Base-by-base conservation (phyloP, 441 rosid species). In the Pelargonium citronellum region DNA sequence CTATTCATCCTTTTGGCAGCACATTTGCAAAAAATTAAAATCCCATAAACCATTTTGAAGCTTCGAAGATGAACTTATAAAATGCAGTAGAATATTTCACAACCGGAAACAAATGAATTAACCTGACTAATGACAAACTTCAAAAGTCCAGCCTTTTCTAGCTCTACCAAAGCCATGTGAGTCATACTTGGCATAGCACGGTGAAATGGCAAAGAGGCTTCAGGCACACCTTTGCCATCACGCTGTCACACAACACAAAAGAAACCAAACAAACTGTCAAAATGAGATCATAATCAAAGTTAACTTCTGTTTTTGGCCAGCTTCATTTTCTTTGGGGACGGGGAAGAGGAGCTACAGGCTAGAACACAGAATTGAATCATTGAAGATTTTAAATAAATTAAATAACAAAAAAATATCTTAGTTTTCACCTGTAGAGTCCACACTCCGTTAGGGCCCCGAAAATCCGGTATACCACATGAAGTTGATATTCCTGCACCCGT, bases 161-260 rank as follows among this genome's bases (percentile, higher is more conserved):
- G 55, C 55, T 49, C 55, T 1, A 49, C 55, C 17, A 49, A 49
- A 49, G 55, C n/a, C 55, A 49, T 49, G 55, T 49, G 55, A n/a
- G 55, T 49, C 55, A 49, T 49, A n/a, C 55, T 49, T 49, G 55
- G 55, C 55, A n/a, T 49, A 13, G 55, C 55, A 49, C 55, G 55
- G 15, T 49, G 15, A 49, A 49, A 49, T 49, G 55, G 55, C 15
- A 49, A 49, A 12, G 55, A 49, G 10, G 55, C 55, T 49, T 49
- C 55, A 49, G 55, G 55, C 55, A 49, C 55, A 49, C 16, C 15
- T 49, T 49, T 49, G 1, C 55, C 55, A 10, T 49, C 55, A 49
- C 55, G 55, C 55, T 49, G 55, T 49, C 55, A 49, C 55, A 49
- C 16, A 49, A n/a, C 15, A 49, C 55, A 49, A 49, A 11, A 49